Percentiles rank a stretch among this genome's conserved stretches.
Conservation (phyloP, 2,329 filamentous ascomycete genomes). For the Claviceps spartinae region DNA sequence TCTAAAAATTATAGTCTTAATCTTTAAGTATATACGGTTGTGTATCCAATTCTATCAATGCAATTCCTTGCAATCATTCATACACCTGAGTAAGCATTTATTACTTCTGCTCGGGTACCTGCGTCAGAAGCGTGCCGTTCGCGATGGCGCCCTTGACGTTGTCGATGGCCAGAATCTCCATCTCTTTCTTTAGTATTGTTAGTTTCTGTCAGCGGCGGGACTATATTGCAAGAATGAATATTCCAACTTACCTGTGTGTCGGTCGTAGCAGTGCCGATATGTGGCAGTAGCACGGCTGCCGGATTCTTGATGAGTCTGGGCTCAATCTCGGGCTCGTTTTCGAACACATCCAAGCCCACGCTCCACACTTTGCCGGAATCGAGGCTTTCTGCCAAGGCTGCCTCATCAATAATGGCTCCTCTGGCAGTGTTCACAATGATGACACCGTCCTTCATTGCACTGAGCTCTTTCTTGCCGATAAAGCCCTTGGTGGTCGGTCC, state of each 20-base stretch:
- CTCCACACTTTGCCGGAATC: conserved; percentile 39
- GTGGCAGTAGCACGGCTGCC: conserved; percentile 48
- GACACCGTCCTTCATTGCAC: conserved; percentile 40
- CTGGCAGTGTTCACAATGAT: conserved; percentile 45
- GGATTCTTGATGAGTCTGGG: conserved; percentile 44
- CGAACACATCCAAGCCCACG: conserved; percentile 43
- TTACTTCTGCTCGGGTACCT: conserved; percentile 7
- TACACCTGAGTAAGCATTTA: neutral
- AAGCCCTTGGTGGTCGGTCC: conserved; percentile 37
- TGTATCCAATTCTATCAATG: neutral
- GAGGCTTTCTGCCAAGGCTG: conserved; percentile 37
- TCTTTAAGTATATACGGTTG: neutral
- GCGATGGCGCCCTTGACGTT: conserved; percentile 19
- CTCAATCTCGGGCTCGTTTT: conserved; percentile 46
- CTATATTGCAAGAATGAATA: neutral
- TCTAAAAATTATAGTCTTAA: neutral
- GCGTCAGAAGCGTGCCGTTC: conserved; percentile 7
- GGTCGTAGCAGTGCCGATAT: conserved; percentile 52
- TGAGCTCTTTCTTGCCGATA: conserved; percentile 35
- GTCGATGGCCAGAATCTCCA: conserved; percentile 17
- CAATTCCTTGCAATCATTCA: neutral
- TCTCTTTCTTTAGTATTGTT: conserved; percentile 9
- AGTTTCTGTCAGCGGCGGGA: neutral
- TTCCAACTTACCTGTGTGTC: conserved; percentile 24
- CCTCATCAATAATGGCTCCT: conserved; percentile 43